phyloP scores from a whole-genome alignment of 495 filamentous ascomycete genomes.

The Arthonia radiata region DNA sequence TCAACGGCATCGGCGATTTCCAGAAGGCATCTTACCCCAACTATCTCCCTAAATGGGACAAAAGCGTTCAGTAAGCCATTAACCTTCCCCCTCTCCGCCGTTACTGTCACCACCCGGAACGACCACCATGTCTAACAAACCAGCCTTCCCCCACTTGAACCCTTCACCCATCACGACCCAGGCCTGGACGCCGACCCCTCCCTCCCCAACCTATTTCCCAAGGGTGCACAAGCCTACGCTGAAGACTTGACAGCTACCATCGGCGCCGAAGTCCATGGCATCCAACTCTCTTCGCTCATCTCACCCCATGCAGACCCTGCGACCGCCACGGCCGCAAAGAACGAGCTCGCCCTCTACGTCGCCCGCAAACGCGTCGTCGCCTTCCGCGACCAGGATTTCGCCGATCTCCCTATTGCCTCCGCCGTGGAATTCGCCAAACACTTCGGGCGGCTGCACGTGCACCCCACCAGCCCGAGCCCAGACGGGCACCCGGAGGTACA shows the following conservation, averaged over 20 bases:
- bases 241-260: constrained; percentile 44
- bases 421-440: constrained; percentile 43
- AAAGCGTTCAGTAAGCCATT: constrained; percentile 3
- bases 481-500: constrained; percentile 50
- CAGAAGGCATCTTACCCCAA: constrained; percentile 35
- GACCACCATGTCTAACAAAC: constrained; percentile 3
- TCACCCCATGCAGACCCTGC: no score
- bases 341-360: constrained; percentile 57
- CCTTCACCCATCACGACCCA: constrained; percentile 47
- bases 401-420: constrained; percentile 25
- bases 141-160: constrained; percentile 35
- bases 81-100: constrained; percentile 2
- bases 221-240: constrained; percentile 16
- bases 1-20: constrained; percentile 9
- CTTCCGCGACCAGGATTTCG: constrained; percentile 59
- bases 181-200: constrained; percentile 43
- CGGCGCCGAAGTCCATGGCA: constrained; percentile 49
- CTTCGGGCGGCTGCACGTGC: constrained; percentile 67
- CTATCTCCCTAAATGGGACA: constrained; percentile 55
- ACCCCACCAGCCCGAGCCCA: constrained; percentile 51
- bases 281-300: constrained; percentile 51
- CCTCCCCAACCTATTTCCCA: constrained; percentile 38
- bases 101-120: constrained; percentile 2
- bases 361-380: constrained; percentile 57
- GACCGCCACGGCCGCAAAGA: constrained; percentile 40